Conservation (phyloP, 495 filamentous ascomycete genomes). For the Aspergillus heteromorphus region DNA sequence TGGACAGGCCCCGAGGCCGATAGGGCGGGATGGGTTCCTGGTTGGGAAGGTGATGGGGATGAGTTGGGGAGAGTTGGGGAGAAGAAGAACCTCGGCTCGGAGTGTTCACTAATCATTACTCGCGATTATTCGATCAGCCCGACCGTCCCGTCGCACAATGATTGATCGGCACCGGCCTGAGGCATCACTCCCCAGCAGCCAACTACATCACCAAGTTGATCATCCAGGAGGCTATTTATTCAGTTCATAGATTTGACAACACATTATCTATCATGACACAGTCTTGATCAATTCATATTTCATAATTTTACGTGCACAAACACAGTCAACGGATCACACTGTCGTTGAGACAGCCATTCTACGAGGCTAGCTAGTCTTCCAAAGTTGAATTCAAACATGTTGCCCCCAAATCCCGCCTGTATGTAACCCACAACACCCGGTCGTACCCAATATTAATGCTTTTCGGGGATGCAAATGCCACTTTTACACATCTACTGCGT, state of each 20-base stretch:
- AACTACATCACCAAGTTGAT: too few relatives aligned
- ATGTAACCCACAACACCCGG: conserved; percentile 7
- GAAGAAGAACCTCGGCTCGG: background rate
- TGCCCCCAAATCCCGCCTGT: background rate
- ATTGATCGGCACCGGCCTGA: background rate
- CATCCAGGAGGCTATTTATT: too few relatives aligned
- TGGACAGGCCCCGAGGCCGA: background rate
- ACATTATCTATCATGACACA: too few relatives aligned
- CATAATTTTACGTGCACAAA: too few relatives aligned
- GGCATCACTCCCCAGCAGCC: too few relatives aligned
- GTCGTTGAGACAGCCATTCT: background rate
- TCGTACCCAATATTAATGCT: conserved; percentile 73
- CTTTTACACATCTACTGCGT: background rate
- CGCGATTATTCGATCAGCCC: background rate
- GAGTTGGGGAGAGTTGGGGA: background rate
- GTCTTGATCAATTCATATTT: too few relatives aligned
- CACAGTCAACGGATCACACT: background rate
- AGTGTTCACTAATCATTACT: background rate
- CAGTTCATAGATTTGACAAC: background rate
- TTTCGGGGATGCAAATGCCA: conserved; percentile 65
- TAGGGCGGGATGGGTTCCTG: background rate
- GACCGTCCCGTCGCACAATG: background rate
- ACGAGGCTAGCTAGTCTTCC: too few relatives aligned
- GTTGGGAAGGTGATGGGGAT: background rate
- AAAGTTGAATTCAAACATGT: background rate